These are phyloP conservation scores for Haematococcus lacustris DNA, from an alignment of 139 green algal genomes.

Conservation along the genomic window DNA sequence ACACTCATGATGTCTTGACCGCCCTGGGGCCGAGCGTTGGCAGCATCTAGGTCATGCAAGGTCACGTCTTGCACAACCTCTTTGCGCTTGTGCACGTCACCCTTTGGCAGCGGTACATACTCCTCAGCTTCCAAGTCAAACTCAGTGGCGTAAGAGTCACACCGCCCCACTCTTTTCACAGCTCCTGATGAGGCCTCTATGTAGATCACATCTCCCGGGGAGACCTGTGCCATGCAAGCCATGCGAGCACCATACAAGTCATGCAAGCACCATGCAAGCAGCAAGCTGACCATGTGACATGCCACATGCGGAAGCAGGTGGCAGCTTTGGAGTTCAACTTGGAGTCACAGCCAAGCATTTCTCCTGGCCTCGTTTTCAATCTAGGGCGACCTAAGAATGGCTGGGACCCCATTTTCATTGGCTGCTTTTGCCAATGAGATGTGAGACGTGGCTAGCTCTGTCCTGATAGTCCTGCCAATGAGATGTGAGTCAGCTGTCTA, in stretches of 20 bases:
- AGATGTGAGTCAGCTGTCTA: too few relatives aligned
- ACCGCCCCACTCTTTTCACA: slow-evolving; percentile 93
- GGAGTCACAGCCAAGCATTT: too few relatives aligned
- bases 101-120: slow-evolving; percentile 97
- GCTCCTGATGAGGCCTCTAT: slow-evolving; percentile 94
- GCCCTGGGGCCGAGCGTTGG: slow-evolving; percentile 84
- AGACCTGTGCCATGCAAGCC: too few relatives aligned
- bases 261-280: too few relatives aligned
- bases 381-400: neutral
- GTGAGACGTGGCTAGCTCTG: neutral
- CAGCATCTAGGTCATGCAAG: slow-evolving; percentile 94
- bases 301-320: neutral
- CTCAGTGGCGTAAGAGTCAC: slow-evolving; percentile 91
- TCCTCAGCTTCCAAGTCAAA: slow-evolving; percentile 98
- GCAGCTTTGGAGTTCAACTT: neutral
- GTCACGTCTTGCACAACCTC: slow-evolving; percentile 99
- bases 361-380: neutral
- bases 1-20: slow-evolving; percentile 91
- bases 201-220: slow-evolving; percentile 95
- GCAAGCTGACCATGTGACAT: neutral
- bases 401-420: neutral
- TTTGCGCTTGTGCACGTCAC: slow-evolving; percentile 99
- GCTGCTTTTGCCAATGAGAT: neutral
- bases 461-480: too few relatives aligned
- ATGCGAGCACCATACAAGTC: too few relatives aligned